phyloP scores from a whole-genome alignment of 2,329 filamentous ascomycete genomes.

The Alternaria dauci region DNA sequence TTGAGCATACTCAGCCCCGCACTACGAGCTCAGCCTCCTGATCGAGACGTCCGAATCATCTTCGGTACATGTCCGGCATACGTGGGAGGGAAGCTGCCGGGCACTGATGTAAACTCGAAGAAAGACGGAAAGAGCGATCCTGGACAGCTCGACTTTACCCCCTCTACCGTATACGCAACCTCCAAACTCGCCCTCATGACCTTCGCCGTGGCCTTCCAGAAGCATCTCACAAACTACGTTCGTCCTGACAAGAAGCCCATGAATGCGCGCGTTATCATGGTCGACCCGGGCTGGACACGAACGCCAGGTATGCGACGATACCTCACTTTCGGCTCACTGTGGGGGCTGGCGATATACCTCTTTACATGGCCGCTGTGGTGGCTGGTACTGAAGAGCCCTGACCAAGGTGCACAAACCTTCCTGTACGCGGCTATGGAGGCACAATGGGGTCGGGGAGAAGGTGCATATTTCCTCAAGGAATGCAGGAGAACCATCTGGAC shows the following conservation, averaged over 20 bases:
- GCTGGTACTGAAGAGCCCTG: constrained; percentile 84
- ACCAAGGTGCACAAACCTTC: constrained; percentile 86
- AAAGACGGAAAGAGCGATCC: constrained; percentile 43
- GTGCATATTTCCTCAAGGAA: constrained; percentile 85
- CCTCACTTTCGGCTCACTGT: constrained; percentile 83
- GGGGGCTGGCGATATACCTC: constrained; percentile 80
- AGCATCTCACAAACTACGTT: constrained; percentile 84
- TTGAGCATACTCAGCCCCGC: constrained; percentile 91
- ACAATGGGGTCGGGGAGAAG: constrained; percentile 68
- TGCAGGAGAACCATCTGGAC: constrained; percentile 79
- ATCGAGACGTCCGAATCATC: constrained; percentile 89
- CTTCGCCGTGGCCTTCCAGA: constrained; percentile 90
- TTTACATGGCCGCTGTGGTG: constrained; percentile 82
- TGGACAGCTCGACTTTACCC: constrained; percentile 51
- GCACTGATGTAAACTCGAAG: constrained; percentile 66
- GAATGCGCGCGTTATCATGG: constrained; percentile 83
- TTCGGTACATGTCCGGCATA: constrained; percentile 89
- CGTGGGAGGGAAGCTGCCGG: constrained; percentile 75
- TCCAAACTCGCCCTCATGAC: constrained; percentile 79
- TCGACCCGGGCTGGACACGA: constrained; percentile 84
- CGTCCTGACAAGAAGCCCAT: constrained; percentile 83
- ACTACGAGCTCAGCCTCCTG: constrained; percentile 87
- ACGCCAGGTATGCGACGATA: constrained; percentile 89
- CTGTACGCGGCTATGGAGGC: constrained; percentile 86
- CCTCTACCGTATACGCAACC: constrained; percentile 58